Evolutionary conservation across 1,139 yeast genomes (phyloP).

Genomic region (Debaryomyces fabryi): DNA sequence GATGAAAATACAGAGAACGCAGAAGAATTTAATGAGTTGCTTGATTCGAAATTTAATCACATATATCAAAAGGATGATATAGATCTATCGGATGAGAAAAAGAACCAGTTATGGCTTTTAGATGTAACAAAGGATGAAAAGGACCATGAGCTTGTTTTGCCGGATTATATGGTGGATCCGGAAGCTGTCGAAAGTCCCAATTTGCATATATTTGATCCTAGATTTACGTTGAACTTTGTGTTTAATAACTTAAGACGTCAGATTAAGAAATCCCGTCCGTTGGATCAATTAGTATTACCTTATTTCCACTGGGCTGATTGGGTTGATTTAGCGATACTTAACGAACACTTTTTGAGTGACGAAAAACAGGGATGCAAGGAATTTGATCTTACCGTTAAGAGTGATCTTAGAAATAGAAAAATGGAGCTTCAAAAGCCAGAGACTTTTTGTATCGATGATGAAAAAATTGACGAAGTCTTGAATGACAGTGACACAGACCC

Average conservation of each 20-base stretch:
- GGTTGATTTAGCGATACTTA: constrained; percentile 30
- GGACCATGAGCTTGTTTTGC: constrained; percentile 13
- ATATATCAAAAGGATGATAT: constrained; percentile 1
- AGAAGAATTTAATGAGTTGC: constrained; percentile 1
- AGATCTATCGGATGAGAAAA: constrained; percentile 6
- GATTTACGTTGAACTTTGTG: constrained; percentile 33
- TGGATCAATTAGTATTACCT: constrained; percentile 21
- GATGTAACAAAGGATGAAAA: constrained; percentile 10
- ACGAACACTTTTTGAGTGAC: constrained; percentile 19
- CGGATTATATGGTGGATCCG: constrained; percentile 15
- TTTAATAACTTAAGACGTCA: constrained; percentile 22
- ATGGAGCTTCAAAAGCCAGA: constrained; percentile 22
- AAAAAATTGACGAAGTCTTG: constrained; percentile 19
- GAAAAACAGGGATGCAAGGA: constrained; percentile 24
- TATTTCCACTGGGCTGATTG: constrained; percentile 44
- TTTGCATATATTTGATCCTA: constrained; percentile 33
- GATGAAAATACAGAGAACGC: constrained; percentile 5
- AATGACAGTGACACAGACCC: constrained; percentile 11
- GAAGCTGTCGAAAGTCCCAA: constrained; percentile 16
- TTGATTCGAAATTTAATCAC: constrained; percentile 4
- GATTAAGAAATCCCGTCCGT: constrained; percentile 6
- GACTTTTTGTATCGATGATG: constrained; percentile 33
- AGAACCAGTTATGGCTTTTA: constrained; percentile 11
- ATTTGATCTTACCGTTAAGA: constrained; percentile 25
- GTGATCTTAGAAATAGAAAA: constrained; percentile 18